phyloP scores from a whole-genome alignment of 2,329 filamentous ascomycete genomes.

The Alternaria sp. region DNA sequence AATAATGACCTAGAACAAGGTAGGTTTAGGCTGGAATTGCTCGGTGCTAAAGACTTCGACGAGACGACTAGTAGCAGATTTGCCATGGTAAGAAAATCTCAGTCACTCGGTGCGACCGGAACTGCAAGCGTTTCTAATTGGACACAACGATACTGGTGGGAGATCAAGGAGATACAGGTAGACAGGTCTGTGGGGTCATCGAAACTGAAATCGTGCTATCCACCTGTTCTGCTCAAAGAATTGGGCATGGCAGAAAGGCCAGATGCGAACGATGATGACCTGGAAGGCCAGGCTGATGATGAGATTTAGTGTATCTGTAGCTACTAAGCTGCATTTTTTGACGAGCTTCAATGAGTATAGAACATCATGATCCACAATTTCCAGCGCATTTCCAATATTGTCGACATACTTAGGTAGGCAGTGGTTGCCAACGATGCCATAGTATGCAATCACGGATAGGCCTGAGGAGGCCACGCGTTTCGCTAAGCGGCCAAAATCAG shows the following conservation, averaged over 20 bases:
- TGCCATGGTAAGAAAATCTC: neutral
- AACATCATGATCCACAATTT: conserved; percentile 38
- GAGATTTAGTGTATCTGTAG: conserved; percentile 18
- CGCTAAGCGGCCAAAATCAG: conserved; percentile 27
- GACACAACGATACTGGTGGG: neutral
- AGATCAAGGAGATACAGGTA: neutral
- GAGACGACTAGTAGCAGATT: neutral
- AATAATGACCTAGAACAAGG: neutral
- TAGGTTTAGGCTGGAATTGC: neutral
- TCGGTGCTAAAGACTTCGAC: neutral
- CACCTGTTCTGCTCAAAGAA: neutral
- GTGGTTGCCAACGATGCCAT: conserved; percentile 44
- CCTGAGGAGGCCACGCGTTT: conserved; percentile 27
- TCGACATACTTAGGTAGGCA: conserved; percentile 43
- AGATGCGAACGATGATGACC: conserved; percentile 35
- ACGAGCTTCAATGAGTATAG: conserved; percentile 36
- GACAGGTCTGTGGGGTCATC: neutral
- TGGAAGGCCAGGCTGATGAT: conserved; percentile 32
- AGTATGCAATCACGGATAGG: conserved; percentile 24
- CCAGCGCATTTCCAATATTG: conserved; percentile 33
- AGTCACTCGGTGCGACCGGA: neutral
- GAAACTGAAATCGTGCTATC: neutral
- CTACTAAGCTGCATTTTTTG: conserved; percentile 20
- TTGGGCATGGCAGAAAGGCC: conserved; percentile 27
- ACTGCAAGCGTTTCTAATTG: neutral